Evolutionary conservation across 2,329 filamentous ascomycete species (phyloP).

Genomic region (Alternaria infectoria): DNA sequence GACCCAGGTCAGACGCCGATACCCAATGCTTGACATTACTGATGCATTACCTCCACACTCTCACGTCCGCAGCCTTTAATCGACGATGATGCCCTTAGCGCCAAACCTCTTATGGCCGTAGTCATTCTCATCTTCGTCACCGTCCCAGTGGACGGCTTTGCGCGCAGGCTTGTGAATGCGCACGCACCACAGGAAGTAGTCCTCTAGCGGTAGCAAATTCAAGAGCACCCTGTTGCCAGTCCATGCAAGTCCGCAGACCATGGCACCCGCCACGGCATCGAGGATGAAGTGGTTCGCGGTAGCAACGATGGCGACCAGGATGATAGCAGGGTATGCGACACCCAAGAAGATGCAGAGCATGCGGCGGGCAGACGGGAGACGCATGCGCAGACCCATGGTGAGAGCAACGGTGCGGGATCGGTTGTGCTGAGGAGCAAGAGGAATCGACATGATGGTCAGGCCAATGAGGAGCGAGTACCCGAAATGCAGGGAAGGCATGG

Average conservation of each 20-base stretch:
- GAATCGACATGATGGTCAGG: constrained; percentile 70
- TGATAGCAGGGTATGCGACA: constrained; percentile 68
- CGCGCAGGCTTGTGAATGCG: constrained; percentile 68
- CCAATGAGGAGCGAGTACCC: constrained; percentile 77
- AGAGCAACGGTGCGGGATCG: constrained; percentile 47
- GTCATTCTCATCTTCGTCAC: constrained; percentile 24
- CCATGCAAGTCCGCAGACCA: constrained; percentile 71
- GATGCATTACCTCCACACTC: not conserved
- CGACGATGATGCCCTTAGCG: constrained; percentile 26
- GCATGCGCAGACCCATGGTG: constrained; percentile 40
- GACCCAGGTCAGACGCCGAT: not conserved
- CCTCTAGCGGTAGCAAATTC: constrained; percentile 70
- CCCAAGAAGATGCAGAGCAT: constrained; percentile 59
- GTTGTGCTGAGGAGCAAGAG: constrained; percentile 62
- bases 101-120: constrained; percentile 9
- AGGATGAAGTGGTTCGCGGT: constrained; percentile 77
- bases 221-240: constrained; percentile 60
- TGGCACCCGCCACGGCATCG: constrained; percentile 71
- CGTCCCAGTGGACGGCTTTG: constrained; percentile 21
- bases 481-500: constrained; percentile 79
- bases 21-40: not conserved
- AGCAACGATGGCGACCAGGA: constrained; percentile 71
- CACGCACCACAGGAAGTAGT: constrained; percentile 69
- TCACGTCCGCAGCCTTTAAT: not conserved
- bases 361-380: constrained; percentile 59